A percentile compares a stretch with the other conserved stretches of the same genome.
These are phyloP conservation scores for Penicillium bovifimosum DNA, from an alignment of 495 filamentous ascomycete species.

Conservation along the genomic window DNA sequence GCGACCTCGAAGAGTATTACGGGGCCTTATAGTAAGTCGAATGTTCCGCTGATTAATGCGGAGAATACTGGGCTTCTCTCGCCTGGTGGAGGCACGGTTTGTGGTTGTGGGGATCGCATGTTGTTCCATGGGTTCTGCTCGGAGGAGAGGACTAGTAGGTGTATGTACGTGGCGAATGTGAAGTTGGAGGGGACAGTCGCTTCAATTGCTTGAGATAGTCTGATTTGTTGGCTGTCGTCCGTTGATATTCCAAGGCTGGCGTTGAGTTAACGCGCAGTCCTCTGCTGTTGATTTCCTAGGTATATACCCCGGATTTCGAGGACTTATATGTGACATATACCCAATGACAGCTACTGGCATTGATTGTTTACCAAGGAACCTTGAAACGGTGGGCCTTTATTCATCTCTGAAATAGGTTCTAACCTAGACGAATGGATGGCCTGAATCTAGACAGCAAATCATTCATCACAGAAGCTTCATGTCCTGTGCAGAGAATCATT, in stretches of 20 bases:
- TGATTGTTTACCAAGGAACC: no score
- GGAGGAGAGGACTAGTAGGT: constrained; percentile 24
- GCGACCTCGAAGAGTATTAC: constrained; percentile 41
- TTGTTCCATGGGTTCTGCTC: constrained; percentile 50
- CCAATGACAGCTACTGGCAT: no score
- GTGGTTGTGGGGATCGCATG: constrained; percentile 39
- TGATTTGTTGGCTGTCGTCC: background rate
- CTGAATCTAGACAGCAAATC: background rate
- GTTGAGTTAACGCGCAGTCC: background rate
- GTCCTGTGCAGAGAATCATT: no score
- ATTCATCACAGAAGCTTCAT: background rate
- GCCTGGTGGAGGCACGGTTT: constrained; percentile 50
- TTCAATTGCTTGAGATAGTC: constrained; percentile 11
- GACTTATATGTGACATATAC: background rate
- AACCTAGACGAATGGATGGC: no score
- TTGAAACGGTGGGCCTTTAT: no score
- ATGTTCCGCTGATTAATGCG: constrained; percentile 32
- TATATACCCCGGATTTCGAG: constrained; percentile 2
- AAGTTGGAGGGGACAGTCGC: constrained; percentile 24
- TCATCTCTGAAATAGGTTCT: no score
- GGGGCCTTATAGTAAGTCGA: constrained; percentile 43
- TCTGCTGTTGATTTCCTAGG: no score
- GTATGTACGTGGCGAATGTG: constrained; percentile 30
- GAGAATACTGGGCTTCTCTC: constrained; percentile 39
- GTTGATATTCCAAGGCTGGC: no score